Conservation (phyloP, 768 basidiomycete species). For the Tylopilus vinaceipallidus region DNA sequence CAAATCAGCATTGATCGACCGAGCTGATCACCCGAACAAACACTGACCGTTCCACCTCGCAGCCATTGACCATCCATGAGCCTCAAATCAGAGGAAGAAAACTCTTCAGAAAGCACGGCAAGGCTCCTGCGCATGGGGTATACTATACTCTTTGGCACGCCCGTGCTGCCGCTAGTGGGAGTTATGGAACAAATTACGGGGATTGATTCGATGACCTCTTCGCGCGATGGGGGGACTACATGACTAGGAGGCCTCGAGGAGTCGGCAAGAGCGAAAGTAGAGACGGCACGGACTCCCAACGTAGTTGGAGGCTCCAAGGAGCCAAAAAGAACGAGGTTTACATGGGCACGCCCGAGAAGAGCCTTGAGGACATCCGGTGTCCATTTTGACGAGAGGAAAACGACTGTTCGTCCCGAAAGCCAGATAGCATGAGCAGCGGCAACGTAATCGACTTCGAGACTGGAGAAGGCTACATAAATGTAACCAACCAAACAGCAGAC, state of each 20-base stretch:
- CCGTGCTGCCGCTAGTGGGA: slow-evolving; percentile 27
- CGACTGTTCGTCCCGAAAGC: slow-evolving; percentile 29
- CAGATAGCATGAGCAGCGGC: slow-evolving; percentile 30
- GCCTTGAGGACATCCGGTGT: slow-evolving; percentile 20
- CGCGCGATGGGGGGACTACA: slow-evolving; percentile 10
- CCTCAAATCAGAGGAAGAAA: slow-evolving; percentile 6
- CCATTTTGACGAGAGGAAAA: slow-evolving; percentile 27
- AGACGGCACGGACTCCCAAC: slow-evolving; percentile 13
- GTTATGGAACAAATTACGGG: slow-evolving; percentile 12
- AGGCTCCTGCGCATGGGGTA: slow-evolving; percentile 17
- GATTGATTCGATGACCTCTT: slow-evolving; percentile 16
- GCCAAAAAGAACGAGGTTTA: slow-evolving; percentile 23
- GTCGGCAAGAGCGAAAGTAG: slow-evolving; percentile 19
- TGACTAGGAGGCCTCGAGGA: slow-evolving; percentile 9
- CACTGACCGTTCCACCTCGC: slow-evolving; percentile 11
- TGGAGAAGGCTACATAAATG: neutral
- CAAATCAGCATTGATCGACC: neutral
- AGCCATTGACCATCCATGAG: slow-evolving; percentile 17
- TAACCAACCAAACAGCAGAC: neutral
- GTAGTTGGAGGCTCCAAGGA: slow-evolving; percentile 9
- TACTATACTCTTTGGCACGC: slow-evolving; percentile 17
- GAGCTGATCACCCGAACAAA: neutral
- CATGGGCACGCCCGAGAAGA: slow-evolving; percentile 22
- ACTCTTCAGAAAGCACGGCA: slow-evolving; percentile 13
- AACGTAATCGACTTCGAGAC: slow-evolving; percentile 30